Percentiles rank a stretch among this genome's conserved stretches.
phyloP scores from a whole-genome alignment of 768 basidiomycete genomes.

The Phylloporus sp. region DNA sequence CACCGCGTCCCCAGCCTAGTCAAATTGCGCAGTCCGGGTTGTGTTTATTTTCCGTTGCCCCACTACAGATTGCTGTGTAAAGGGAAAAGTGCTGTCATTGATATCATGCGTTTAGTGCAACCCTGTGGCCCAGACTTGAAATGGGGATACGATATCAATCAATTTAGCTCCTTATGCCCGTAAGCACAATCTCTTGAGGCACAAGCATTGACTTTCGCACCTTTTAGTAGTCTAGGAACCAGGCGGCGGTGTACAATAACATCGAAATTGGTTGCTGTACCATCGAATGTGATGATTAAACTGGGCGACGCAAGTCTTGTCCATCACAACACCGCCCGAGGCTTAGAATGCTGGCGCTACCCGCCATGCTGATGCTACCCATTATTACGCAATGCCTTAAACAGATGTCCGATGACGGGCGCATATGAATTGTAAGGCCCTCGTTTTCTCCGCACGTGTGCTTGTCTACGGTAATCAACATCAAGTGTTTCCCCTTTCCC shows the following conservation, averaged over 20 bases:
- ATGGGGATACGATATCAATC: background rate
- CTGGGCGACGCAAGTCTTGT: background rate
- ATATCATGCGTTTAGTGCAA: background rate
- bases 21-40: background rate
- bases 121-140: too few relatives aligned
- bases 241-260: background rate
- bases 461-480: background rate
- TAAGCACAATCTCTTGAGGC: background rate
- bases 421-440: background rate
- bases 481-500: background rate
- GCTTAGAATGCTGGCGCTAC: background rate
- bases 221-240: background rate
- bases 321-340: background rate
- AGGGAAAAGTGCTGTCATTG: background rate
- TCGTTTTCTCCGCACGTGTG: background rate
- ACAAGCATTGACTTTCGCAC: background rate
- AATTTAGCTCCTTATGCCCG: background rate
- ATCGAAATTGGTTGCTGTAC: background rate
- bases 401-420: background rate
- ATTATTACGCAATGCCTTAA: background rate
- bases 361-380: background rate
- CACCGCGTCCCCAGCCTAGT: too few relatives aligned
- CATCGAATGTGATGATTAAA: background rate
- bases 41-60: background rate
- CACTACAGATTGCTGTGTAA: background rate